Evolutionary conservation across 768 basidiomycete species (phyloP).

Genomic region (Pleurotus salmoneostramineus): DNA sequence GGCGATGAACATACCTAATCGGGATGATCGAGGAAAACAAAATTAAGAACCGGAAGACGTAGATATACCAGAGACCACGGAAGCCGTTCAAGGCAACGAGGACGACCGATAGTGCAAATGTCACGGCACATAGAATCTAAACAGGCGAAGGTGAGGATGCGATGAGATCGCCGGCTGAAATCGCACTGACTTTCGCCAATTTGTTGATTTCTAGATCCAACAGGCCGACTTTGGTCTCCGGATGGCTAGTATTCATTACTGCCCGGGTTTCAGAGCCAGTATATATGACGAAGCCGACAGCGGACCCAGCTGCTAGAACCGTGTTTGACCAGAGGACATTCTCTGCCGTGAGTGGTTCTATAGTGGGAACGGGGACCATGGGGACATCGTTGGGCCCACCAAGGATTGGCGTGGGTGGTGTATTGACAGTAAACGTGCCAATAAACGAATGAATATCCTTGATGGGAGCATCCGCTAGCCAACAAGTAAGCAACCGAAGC

Average conservation of each 20-base stretch:
- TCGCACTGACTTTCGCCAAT: constrained; percentile 82
- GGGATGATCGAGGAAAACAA: constrained; percentile 99
- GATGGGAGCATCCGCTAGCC: constrained; percentile 83
- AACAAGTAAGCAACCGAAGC: constrained; percentile 13
- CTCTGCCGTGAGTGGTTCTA: constrained; percentile 90
- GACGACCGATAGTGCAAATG: constrained; percentile 85
- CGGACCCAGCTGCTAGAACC: constrained; percentile 91
- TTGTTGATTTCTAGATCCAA: constrained; percentile 94
- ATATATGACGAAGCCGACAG: constrained; percentile 90
- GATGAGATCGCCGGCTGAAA: not conserved
- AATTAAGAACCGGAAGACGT: constrained; percentile 94
- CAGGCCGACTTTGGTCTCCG: constrained; percentile 89
- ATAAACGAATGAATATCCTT: constrained; percentile 97
- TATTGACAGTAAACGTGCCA: constrained; percentile 80
- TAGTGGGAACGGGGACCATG: constrained; percentile 41
- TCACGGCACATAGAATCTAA: constrained; percentile 92
- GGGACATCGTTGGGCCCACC: constrained; percentile 28
- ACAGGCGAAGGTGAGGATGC: not conserved
- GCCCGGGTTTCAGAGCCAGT: constrained; percentile 95
- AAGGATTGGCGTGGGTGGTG: constrained; percentile 23
- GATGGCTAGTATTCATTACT: constrained; percentile 98
- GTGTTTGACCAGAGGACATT: constrained; percentile 98
- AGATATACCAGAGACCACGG: constrained; percentile 92
- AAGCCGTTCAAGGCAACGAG: constrained; percentile 97
- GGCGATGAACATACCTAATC: constrained; percentile 62